Conservation (phyloP, 345 rosid genomes). For the Melaleuca quinquenervia region DNA sequence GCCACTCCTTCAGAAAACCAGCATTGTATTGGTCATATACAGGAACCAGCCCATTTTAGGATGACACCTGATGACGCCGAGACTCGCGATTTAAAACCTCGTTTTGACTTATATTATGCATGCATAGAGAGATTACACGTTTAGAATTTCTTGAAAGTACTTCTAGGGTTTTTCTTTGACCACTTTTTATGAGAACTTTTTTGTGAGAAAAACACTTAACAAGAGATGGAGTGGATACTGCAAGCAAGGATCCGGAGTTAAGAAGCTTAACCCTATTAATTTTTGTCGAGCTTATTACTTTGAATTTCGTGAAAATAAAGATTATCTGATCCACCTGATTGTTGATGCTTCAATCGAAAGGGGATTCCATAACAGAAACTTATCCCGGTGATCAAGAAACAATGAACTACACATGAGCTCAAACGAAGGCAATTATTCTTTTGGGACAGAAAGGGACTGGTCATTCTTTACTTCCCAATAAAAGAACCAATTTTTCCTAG, state of each 20-base stretch:
- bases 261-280: neutral
- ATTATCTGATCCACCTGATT: neutral
- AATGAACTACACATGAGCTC: neutral
- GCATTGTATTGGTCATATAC: neutral
- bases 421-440: neutral
- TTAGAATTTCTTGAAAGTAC: neutral
- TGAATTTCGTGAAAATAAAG: neutral
- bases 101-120: neutral
- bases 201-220: neutral
- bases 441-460: neutral
- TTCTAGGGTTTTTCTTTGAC: neutral
- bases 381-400: neutral
- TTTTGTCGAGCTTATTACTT: neutral
- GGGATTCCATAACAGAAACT: neutral
- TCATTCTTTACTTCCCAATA: neutral
- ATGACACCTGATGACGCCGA: no score
- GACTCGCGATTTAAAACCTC: neutral
- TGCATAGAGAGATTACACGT: neutral
- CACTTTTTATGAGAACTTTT: no score
- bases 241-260: neutral
- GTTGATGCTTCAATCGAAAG: neutral
- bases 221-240: neutral
- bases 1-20: neutral
- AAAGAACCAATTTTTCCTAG: neutral
- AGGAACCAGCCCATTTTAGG: no score